A percentile compares a stretch with the other conserved stretches of the same genome.
Conservation (phyloP, 1,284 basidiomycete species). For the Naganishia cerealis region DNA sequence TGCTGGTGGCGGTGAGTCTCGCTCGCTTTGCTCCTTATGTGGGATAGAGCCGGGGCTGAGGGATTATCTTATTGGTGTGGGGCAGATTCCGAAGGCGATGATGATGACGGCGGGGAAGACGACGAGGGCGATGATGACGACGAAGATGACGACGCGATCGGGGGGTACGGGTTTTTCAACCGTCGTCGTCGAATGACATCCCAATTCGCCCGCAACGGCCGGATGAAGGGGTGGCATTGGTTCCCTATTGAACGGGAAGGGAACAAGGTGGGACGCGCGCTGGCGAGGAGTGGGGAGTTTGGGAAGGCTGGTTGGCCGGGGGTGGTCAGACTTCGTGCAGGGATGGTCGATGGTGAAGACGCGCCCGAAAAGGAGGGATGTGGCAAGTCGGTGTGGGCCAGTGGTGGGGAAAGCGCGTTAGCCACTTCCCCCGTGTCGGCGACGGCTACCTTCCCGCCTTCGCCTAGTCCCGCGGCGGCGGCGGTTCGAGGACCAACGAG, state of each 20-base stretch:
- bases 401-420: neutral
- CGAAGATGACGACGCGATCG: constrained; percentile 33
- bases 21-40: neutral
- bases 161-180: constrained; percentile 37
- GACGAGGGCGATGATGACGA: constrained; percentile 8
- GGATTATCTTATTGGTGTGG: constrained; percentile 8
- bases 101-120: constrained; percentile 17
- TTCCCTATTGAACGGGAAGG: constrained; percentile 64
- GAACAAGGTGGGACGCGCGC: constrained; percentile 66
- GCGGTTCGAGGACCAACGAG: neutral
- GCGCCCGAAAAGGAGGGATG: neutral
- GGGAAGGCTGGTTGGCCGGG: constrained; percentile 61
- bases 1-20: neutral
- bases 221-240: constrained; percentile 41
- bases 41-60: constrained; percentile 1
- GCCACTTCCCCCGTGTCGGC: neutral
- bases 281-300: constrained; percentile 81
- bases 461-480: neutral
- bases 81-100: constrained; percentile 36
- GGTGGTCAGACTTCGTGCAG: constrained; percentile 4
- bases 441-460: neutral
- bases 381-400: neutral
- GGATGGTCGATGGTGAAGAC: constrained; percentile 4
- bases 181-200: neutral
- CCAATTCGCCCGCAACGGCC: constrained; percentile 32